Percentiles rank a stretch among this genome's conserved stretches.
phyloP scores from a whole-genome alignment of 345 rosid species.

The Diplotaxis tenuifolia region DNA sequence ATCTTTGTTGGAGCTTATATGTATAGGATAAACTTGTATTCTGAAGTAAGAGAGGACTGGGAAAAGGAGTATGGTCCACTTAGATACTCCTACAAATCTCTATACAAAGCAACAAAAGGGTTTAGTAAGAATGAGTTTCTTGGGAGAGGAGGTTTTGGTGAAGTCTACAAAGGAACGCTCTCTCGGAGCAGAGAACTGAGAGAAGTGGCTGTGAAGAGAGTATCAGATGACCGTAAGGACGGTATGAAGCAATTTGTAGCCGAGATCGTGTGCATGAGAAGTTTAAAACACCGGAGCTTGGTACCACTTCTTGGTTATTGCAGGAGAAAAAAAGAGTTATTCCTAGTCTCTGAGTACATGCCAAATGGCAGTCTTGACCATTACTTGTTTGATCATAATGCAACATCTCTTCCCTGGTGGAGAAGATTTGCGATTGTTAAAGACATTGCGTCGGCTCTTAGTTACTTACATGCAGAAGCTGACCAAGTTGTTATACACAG shows the following conservation, averaged over 20 bases:
- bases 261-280: conserved; percentile 47
- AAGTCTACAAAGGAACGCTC: conserved; percentile 55
- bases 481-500: conserved; percentile 55
- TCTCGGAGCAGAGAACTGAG: conserved; percentile 35
- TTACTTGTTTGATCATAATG: conserved; percentile 29
- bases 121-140: conserved; percentile 46
- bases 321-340: conserved; percentile 49
- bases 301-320: conserved; percentile 58
- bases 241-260: conserved; percentile 56
- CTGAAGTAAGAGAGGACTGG: conserved; percentile 63
- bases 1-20: conserved; percentile 23
- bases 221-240: conserved; percentile 47
- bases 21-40: conserved; percentile 42
- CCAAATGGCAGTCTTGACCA: conserved; percentile 57
- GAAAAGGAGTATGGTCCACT: conserved; percentile 56
- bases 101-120: conserved; percentile 61
- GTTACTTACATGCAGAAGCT: conserved; percentile 54
- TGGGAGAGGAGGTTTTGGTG: conserved; percentile 66
- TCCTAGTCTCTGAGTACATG: conserved; percentile 58
- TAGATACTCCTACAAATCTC: conserved; percentile 53
- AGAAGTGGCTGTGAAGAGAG: conserved; percentile 59
- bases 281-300: conserved; percentile 50
- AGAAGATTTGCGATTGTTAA: conserved; percentile 39
- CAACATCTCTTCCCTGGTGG: conserved; percentile 41
- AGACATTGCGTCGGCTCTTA: conserved; percentile 47